Base-by-base conservation (phyloP, 148 eudicot species). In the Vaccinium macrocarpon region DNA sequence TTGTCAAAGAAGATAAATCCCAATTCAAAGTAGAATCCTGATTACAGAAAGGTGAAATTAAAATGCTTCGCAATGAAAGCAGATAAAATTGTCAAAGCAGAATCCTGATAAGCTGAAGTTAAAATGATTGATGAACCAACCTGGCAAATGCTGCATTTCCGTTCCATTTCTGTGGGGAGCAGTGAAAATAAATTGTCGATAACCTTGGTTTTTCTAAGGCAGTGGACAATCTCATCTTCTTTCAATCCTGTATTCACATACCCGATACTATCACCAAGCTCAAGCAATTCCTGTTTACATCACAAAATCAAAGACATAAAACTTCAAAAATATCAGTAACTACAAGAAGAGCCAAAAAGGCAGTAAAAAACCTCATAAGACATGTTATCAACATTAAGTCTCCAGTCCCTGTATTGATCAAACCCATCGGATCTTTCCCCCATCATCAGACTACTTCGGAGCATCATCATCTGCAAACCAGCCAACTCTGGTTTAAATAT, bases 191-290 rank as follows among this genome's bases (percentile, higher is more conserved):
- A 59, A 81, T 91, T 88, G 56, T 81, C 82, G 64, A 84, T 50
- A 51, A 89, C 83, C 82, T 93, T 96, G 32, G 89, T 87, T 91
- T 90, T 91, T 86, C 93, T 88, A 62, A 96, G 85, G 89, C 97
- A 94, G 61, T 89, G 88, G 70, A 90, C 85, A 62, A 96, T 92
- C 87, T 93, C 91, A 75, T 94, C 99, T 82, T 94, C 99, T 81
- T 87, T 87, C 80, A 96, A 80, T 86, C 99, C 99, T 55, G 99
- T 94, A 87, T 81, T 93, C 81, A 94, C 99, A 85, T 93, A 85
- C 35, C 99, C 99, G 13, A 96, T 96, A 78, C 91, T 91, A 19
- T 96, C 99, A 74, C 99, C 98, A 68, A 96, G 96, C 87, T 94
- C 99, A 64, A 96, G 93, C 78, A 96, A 88, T 81, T 93, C 94